A percentile compares a stretch with the other conserved stretches of the same genome.
phyloP scores from a whole-genome alignment of 2,329 filamentous ascomycete genomes.

The Ceratocystis colombiana region DNA sequence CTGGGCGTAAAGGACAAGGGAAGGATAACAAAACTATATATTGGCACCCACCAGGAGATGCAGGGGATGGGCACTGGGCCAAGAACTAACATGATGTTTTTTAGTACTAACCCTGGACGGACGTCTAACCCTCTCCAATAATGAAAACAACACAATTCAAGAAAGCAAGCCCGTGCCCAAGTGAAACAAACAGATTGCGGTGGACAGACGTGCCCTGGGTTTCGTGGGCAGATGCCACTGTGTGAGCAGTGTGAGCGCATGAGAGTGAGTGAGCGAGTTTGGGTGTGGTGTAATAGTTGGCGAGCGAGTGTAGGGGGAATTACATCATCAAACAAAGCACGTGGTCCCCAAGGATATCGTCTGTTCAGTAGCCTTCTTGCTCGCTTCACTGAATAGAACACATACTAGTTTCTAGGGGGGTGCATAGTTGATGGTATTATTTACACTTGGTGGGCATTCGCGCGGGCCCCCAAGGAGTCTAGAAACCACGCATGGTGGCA shows the following conservation, averaged over 20 bases:
- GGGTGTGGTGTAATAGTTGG: background rate
- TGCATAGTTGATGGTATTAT: too few species aligned
- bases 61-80: background rate
- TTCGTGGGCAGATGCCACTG: background rate
- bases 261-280: too few species aligned
- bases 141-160: background rate
- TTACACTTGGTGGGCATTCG: too few species aligned
- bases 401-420: too few species aligned
- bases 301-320: background rate
- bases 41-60: background rate
- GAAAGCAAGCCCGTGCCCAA: background rate
- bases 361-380: too few species aligned
- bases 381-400: too few species aligned
- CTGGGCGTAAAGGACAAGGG: slow-evolving; percentile 27
- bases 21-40: background rate
- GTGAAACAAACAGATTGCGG: background rate
- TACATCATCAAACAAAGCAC: background rate
- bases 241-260: background rate
- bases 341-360: background rate
- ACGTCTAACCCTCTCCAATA: background rate
- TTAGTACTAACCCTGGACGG: background rate
- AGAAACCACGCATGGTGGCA: background rate
- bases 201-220: background rate
- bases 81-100: background rate
- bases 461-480: too few species aligned